A percentile compares a stretch with the other conserved stretches of the same genome.
Evolutionary conservation across 2,329 filamentous ascomycete species (phyloP).

Genomic region (Tricladium varicosporioides): DNA sequence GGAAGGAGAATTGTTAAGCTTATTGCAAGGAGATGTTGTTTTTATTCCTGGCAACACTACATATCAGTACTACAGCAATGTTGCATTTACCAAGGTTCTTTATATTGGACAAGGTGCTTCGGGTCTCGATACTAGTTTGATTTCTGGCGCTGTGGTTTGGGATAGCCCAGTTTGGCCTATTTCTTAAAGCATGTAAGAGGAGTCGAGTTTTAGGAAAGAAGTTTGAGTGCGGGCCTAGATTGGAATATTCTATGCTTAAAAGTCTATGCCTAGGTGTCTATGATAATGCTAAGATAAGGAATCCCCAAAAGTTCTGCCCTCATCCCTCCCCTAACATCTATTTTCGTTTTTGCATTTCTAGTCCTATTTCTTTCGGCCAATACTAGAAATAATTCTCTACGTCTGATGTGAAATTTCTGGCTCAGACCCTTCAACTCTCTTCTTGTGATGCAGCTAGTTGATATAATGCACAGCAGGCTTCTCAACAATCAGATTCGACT

Average conservation of each 20-base stretch:
- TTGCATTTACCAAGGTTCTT: constrained; percentile 24
- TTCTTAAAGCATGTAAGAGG: background rate
- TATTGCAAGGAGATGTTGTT: constrained; percentile 37
- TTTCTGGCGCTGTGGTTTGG: constrained; percentile 15
- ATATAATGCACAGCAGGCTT: constrained; percentile 18
- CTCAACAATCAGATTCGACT: constrained; percentile 45
- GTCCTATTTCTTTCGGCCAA: too few relatives aligned
- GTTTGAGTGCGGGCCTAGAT: background rate
- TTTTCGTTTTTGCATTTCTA: too few relatives aligned
- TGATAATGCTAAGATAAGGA: too few relatives aligned
- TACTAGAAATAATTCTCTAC: too few relatives aligned
- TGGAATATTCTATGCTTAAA: background rate
- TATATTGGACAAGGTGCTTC: constrained; percentile 16
- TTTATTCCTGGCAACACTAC: constrained; percentile 37
- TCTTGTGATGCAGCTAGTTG: background rate
- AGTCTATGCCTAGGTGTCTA: constrained; percentile 8
- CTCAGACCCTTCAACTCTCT: background rate
- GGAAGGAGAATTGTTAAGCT: constrained; percentile 31
- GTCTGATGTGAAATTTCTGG: too few relatives aligned
- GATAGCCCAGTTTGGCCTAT: constrained; percentile 21
- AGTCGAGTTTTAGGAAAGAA: background rate
- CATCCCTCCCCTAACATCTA: too few relatives aligned
- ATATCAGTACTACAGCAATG: constrained; percentile 37
- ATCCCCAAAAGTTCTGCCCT: too few relatives aligned
- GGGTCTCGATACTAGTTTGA: constrained; percentile 20